These are phyloP conservation scores for Aureobasidium sp. DNA, from an alignment of 2,329 filamentous ascomycete species.

Conservation along the genomic window DNA sequence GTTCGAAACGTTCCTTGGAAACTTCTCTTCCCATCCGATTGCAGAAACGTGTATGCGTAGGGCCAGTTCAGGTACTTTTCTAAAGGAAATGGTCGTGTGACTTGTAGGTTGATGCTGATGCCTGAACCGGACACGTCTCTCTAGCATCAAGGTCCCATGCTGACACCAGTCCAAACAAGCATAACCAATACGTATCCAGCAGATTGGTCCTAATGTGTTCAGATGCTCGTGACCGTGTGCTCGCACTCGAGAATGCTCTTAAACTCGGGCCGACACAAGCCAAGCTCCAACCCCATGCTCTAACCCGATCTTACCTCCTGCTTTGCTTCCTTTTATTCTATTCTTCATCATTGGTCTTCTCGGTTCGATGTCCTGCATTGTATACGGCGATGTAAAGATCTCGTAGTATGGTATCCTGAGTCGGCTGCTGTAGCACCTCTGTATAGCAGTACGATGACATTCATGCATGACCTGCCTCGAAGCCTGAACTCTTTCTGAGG, in stretches of 20 bases:
- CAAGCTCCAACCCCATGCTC: background rate
- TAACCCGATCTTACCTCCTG: background rate
- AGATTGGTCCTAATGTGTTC: background rate
- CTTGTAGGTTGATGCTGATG: background rate
- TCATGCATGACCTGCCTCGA: background rate
- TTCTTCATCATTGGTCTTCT: background rate
- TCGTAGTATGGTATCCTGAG: background rate
- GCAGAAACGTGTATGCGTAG: background rate
- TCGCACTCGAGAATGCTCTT: background rate
- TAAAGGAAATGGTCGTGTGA: background rate
- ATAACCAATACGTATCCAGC: background rate
- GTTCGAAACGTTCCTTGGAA: background rate
- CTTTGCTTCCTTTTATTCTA: background rate
- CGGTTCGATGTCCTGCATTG: background rate
- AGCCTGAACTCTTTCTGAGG: background rate
- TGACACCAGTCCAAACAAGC: background rate
- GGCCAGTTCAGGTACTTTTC: background rate
- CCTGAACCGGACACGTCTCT: background rate
- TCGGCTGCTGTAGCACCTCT: background rate
- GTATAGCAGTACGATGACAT: background rate
- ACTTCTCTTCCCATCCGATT: background rate
- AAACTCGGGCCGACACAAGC: background rate
- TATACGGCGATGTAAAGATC: background rate
- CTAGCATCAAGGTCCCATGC: too few species aligned
- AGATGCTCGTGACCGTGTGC: background rate